These are phyloP conservation scores for Fusarium sp. DNA, from an alignment of 2,329 filamentous ascomycete species.

Conservation along the genomic window DNA sequence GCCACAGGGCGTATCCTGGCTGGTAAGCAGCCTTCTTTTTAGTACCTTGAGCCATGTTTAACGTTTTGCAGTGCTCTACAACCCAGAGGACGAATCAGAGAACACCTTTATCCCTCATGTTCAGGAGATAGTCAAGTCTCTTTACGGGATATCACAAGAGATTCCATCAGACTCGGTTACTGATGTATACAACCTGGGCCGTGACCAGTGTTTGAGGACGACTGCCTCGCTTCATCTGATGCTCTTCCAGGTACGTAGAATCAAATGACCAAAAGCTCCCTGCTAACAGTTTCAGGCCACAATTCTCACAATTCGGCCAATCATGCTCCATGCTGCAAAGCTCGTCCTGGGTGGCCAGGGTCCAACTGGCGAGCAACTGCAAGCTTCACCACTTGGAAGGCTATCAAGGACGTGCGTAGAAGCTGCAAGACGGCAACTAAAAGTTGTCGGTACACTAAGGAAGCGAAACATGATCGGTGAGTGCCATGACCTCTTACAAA, in stretches of 20 bases:
- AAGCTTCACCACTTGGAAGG: conserved; percentile 40
- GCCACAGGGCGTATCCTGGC: conserved; percentile 42
- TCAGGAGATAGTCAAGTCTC: conserved; percentile 45
- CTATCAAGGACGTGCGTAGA: conserved; percentile 44
- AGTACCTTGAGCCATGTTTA: accelerated
- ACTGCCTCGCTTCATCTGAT: conserved; percentile 47
- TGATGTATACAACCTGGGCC: conserved; percentile 34
- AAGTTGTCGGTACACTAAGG: conserved; percentile 43
- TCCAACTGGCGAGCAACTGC: conserved; percentile 33
- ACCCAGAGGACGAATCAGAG: conserved; percentile 44
- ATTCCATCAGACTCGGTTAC: conserved; percentile 41
- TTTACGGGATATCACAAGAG: conserved; percentile 41
- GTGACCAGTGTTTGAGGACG: conserved; percentile 44
- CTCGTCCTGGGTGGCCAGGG: conserved; percentile 40
- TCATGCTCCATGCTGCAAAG: conserved; percentile 44
- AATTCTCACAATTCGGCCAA: conserved; percentile 44
- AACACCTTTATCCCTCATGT: conserved; percentile 45
- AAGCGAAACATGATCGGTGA: conserved; percentile 45
- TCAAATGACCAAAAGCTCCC: accelerated
- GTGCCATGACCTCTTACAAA: accelerated
- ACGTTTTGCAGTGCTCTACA: conserved; percentile 40
- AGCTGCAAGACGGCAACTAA: conserved; percentile 42
- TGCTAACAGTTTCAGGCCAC: conserved; percentile 39
- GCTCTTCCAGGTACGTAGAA: conserved; percentile 43
- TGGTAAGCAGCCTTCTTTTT: not conserved